These are phyloP conservation scores for Pythium apleroticum DNA, from an alignment of 352 stramenopile species.

Conservation along the genomic window DNA sequence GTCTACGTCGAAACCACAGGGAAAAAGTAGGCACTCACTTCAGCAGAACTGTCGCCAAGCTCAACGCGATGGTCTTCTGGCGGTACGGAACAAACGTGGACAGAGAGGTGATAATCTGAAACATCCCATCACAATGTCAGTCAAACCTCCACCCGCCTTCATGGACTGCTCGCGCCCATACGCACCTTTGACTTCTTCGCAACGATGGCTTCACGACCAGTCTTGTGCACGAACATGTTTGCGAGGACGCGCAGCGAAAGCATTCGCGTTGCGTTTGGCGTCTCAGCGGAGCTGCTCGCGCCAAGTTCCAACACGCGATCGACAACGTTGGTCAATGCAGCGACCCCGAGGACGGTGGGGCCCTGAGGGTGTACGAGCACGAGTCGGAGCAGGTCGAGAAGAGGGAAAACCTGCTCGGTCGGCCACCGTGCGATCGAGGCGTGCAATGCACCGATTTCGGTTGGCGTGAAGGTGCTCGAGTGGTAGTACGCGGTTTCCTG, in stretches of 20 bases:
- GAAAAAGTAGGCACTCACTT: slow-evolving; percentile 44
- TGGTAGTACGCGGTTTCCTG: slow-evolving; percentile 91
- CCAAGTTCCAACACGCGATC: slow-evolving; percentile 38
- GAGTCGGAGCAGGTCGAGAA: slow-evolving; percentile 91
- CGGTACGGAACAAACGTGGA: slow-evolving; percentile 44
- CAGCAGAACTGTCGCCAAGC: slow-evolving; percentile 64
- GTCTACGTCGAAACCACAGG: not conserved
- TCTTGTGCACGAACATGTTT: slow-evolving; percentile 72
- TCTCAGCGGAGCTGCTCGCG: slow-evolving; percentile 26
- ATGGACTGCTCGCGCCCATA: not conserved
- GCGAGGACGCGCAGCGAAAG: slow-evolving; percentile 69
- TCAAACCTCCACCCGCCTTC: not conserved
- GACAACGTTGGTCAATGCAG: slow-evolving; percentile 36
- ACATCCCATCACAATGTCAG: not conserved
- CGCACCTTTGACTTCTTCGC: slow-evolving; percentile 51
- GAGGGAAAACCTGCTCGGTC: slow-evolving; percentile 82
- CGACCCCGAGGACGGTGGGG: slow-evolving; percentile 35
- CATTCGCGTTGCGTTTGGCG: slow-evolving; percentile 73
- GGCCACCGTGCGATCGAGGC: slow-evolving; percentile 74
- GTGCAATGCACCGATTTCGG: slow-evolving; percentile 61
- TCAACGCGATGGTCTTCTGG: slow-evolving; percentile 70
- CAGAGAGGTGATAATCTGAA: slow-evolving; percentile 46
- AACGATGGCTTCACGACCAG: slow-evolving; percentile 44
- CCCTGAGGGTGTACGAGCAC: slow-evolving; percentile 89
- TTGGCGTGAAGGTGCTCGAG: slow-evolving; percentile 74